phyloP scores from a whole-genome alignment of 192 early-diverging fungal species.

The Lobosporangium transversale region DNA sequence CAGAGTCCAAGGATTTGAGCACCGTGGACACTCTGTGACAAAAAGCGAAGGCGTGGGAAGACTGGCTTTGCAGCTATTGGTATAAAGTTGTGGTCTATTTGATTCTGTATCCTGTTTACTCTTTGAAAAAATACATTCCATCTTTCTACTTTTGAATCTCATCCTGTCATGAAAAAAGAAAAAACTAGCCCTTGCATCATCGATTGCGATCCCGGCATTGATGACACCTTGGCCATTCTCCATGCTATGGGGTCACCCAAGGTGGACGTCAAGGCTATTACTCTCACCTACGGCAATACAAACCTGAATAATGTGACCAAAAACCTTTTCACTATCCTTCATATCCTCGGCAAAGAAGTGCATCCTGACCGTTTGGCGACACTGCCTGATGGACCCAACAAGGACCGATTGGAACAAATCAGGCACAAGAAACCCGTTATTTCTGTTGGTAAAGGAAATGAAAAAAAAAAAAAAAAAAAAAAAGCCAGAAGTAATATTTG shows the following conservation, averaged over 20 bases:
- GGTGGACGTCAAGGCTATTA: conserved; percentile 58
- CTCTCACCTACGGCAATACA: conserved; percentile 58
- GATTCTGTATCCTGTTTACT: no score
- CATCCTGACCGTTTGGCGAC: conserved; percentile 16
- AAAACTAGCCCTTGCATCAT: conserved; percentile 41
- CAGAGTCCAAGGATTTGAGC: no score
- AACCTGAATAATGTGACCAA: conserved; percentile 41
- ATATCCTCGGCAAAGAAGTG: conserved; percentile 53
- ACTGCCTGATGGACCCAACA: conserved; percentile 10
- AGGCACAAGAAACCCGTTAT: conserved; percentile 40
- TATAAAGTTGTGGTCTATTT: no score
- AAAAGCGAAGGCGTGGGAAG: no score
- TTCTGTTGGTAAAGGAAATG: conserved; percentile 57
- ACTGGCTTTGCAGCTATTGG: no score
- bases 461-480: no score
- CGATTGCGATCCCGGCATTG: conserved; percentile 56
- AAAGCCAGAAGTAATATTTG: no score
- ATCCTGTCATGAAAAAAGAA: no score
- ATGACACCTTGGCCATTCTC: conserved; percentile 60
- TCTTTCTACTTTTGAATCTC: no score
- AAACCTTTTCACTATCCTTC: conserved; percentile 57
- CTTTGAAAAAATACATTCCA: no score
- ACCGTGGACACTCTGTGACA: no score
- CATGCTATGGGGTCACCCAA: conserved; percentile 57
- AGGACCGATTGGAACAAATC: conserved; percentile 29